Base-by-base conservation (phyloP, 2,329 filamentous ascomycete genomes). In the Cladosporium sp. region DNA sequence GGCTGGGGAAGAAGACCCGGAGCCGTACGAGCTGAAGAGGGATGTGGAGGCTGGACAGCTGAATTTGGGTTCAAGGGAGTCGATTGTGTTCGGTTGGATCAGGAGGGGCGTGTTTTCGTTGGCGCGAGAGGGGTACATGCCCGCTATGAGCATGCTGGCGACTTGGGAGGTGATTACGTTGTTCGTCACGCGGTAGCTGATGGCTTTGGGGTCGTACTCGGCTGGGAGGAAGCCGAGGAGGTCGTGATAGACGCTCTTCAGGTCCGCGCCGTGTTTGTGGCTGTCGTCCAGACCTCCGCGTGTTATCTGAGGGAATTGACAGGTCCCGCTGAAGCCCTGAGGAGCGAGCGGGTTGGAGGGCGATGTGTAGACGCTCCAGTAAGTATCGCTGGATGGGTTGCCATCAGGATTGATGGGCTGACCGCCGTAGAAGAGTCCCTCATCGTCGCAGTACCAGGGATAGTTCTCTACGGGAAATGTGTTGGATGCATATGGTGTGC, bases 131-230 rank as follows among this genome's bases (percentile, higher is more conserved):
- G 70, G 70, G 69, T 80, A 86, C 83, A 89, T 89, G 51, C 85
- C 88, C 50, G 78, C 73, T 49, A 89, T 76, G 6, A 92, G 67
- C 80, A 89, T 88, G 50, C 84, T 80, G 9, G 85, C 86, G 13
- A 92, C 88, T 68, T 93, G 86, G 60, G 81, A 86, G 2, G 89
- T 93, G 62, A 95, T 92, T 44, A 83, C 76, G 68, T 93, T 93
- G 65, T 88, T 88, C 0, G 88, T 91, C 9, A 92, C 87, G 47
- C 88, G 79, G 67, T 85, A 92, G 43, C 68, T 68, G 29, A 88
- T 74, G 13, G 72, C 73, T 22, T 75, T 64, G 11, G 68, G 58
- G 24, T 70, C 52, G 32, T 75, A 67, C 3, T 70, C 69, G 5
- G 64, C 54, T 0, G 88, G 88, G 1, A 93, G 71, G 64, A 92